Evolutionary conservation across 352 stramenopile species (phyloP).

Genomic region (Globisporangium megalacanthum): DNA sequence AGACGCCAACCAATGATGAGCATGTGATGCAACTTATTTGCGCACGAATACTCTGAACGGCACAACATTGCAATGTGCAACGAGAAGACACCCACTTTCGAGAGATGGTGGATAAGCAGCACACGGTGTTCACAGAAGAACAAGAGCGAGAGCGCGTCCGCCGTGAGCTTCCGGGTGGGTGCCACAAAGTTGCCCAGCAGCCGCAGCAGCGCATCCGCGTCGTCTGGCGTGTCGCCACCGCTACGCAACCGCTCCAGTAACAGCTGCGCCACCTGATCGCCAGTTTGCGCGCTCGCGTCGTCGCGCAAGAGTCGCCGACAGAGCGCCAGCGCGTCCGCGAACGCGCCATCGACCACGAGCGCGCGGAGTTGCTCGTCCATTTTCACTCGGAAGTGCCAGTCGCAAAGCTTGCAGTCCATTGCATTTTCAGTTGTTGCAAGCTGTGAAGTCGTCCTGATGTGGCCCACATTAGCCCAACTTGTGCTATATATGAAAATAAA

Average conservation of each 20-base stretch:
- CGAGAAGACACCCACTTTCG: constrained; percentile 34
- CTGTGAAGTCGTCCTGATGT: too few relatives aligned
- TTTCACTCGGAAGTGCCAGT: constrained; percentile 2
- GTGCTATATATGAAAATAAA: too few relatives aligned
- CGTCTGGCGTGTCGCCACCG: constrained; percentile 50
- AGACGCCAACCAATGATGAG: background rate
- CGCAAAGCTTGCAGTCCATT: too few relatives aligned
- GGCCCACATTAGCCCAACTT: too few relatives aligned
- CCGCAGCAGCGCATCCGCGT: constrained; percentile 67
- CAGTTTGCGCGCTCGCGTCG: constrained; percentile 25
- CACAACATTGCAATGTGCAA: background rate
- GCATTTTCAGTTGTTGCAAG: too few relatives aligned
- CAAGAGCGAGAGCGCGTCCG: constrained; percentile 64
- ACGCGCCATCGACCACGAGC: constrained; percentile 43
- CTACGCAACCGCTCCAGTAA: constrained; percentile 67
- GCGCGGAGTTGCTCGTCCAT: constrained; percentile 30
- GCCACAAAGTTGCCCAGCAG: constrained; percentile 69
- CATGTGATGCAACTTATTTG: too few relatives aligned
- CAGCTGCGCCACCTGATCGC: constrained; percentile 41
- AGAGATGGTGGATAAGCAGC: constrained; percentile 74
- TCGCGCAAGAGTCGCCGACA: constrained; percentile 52
- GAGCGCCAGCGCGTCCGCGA: constrained; percentile 35
- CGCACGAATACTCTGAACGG: background rate
- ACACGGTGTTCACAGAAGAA: constrained; percentile 71
- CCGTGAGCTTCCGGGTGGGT: constrained; percentile 67